These are phyloP conservation scores for Pestalotiopsis sp. DNA, from an alignment of 2,329 filamentous ascomycete genomes.

Conservation along the genomic window DNA sequence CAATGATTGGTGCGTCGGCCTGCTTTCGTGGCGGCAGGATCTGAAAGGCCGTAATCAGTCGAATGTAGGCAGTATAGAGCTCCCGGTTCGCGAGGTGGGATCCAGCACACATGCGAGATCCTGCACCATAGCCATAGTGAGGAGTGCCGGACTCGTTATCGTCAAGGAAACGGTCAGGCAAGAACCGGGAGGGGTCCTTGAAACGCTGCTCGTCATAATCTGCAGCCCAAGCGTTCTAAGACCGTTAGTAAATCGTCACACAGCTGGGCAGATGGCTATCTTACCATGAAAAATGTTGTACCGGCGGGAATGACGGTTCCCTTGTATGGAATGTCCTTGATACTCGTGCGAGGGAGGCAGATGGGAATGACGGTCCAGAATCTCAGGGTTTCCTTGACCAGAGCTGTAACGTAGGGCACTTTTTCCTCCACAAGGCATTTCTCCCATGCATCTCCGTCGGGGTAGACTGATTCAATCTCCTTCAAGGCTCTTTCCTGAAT, in stretches of 20 bases:
- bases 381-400: conserved; percentile 77
- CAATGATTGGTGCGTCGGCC: conserved; percentile 52
- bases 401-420: conserved; percentile 70
- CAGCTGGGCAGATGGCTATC: background rate
- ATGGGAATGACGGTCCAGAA: conserved; percentile 83
- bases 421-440: conserved; percentile 22
- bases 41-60: conserved; percentile 5
- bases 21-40: conserved; percentile 38
- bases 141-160: conserved; percentile 5
- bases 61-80: conserved; percentile 11
- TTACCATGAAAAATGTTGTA: conserved; percentile 75
- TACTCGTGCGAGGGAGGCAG: conserved; percentile 71
- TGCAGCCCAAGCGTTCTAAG: conserved; percentile 7
- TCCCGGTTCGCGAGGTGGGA: conserved; percentile 9
- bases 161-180: conserved; percentile 6
- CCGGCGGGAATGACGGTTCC: conserved; percentile 70
- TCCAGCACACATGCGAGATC: conserved; percentile 9
- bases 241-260: background rate
- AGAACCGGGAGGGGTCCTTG: background rate
- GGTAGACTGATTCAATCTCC: conserved; percentile 58
- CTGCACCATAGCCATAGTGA: conserved; percentile 8
- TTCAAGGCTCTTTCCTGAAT: conserved; percentile 61
- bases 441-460: conserved; percentile 24
- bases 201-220: conserved; percentile 10
- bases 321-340: conserved; percentile 72